A percentile compares a stretch with the other conserved stretches of the same genome.
These are phyloP conservation scores for Acacia confusa DNA, from an alignment of 306 rosid species.

Conservation along the genomic window DNA sequence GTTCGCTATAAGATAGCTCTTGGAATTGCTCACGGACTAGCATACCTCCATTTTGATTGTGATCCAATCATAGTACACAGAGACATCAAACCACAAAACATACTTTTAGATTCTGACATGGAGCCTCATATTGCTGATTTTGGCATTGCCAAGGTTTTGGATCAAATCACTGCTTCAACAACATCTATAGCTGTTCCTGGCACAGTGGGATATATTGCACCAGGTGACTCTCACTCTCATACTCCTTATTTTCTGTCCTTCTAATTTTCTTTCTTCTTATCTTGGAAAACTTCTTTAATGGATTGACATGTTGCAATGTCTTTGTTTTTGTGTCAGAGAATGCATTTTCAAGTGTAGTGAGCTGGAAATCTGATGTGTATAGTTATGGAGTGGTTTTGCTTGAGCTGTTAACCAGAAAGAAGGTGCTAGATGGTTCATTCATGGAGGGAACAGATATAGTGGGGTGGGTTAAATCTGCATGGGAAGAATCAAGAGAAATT, in stretches of 20 bases:
- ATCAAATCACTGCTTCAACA: conserved; percentile 36
- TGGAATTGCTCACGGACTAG: conserved; percentile 58
- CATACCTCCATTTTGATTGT: conserved; percentile 58
- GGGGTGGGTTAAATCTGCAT: conserved; percentile 40
- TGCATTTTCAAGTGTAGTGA: conserved; percentile 38
- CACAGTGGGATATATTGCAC: conserved; percentile 59
- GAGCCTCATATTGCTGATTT: conserved; percentile 58
- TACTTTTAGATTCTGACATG: conserved; percentile 64
- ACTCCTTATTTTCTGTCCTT: not conserved
- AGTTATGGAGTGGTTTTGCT: conserved; percentile 62
- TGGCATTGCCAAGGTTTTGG: conserved; percentile 59
- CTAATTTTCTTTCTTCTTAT: not conserved
- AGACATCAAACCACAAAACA: conserved; percentile 60
- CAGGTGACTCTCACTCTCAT: conserved; percentile 41
- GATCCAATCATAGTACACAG: conserved; percentile 55
- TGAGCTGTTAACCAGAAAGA: conserved; percentile 56
- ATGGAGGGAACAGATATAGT: conserved; percentile 40
- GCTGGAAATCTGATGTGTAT: conserved; percentile 53
- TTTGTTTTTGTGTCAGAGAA: conserved; percentile 37
- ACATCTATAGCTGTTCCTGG: conserved; percentile 43
- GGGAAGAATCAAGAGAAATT: conserved; percentile 39
- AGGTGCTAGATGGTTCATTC: conserved; percentile 46
- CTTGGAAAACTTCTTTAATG: not conserved
- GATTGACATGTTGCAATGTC: not conserved
- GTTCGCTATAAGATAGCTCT: conserved; percentile 54